Evolutionary conservation across 2,329 filamentous ascomycete species (phyloP).

Genomic region (Penicillium verrucosum): DNA sequence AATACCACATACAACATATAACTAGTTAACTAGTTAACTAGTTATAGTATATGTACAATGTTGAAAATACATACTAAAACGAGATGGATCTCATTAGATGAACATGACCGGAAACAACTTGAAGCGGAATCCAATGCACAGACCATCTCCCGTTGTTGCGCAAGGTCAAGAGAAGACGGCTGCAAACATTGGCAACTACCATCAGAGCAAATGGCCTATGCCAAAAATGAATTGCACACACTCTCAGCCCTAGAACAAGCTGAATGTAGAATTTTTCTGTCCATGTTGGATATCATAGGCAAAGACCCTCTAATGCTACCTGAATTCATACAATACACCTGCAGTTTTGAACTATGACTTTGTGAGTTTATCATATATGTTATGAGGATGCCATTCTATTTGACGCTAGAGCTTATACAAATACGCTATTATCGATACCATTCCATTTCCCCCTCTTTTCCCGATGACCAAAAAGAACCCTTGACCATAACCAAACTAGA

Average conservation of each 20-base stretch:
- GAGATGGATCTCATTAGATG: too few species aligned
- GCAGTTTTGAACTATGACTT: background rate
- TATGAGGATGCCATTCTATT: background rate
- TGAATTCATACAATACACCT: background rate
- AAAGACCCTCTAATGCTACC: background rate
- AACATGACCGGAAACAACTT: background rate
- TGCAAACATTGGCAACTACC: background rate
- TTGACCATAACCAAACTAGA: background rate
- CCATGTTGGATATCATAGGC: background rate
- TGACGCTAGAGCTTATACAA: background rate
- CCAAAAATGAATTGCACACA: too few species aligned
- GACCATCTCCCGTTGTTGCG: background rate
- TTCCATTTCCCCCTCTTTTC: constrained; percentile 2
- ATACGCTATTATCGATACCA: constrained; percentile 1
- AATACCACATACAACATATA: background rate
- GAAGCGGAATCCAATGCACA: background rate
- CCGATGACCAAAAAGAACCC: background rate
- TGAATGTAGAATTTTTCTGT: background rate
- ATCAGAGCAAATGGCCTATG: too few species aligned
- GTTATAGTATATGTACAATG: too few species aligned
- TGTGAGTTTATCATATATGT: background rate
- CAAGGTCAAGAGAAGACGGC: background rate
- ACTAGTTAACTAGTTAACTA: too few species aligned
- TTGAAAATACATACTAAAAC: too few species aligned
- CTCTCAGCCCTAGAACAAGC: background rate